Percentiles rank a stretch among this genome's conserved stretches.
These are phyloP conservation scores for Chlorociboria aeruginascens DNA, from an alignment of 495 filamentous ascomycete species.

Conservation along the genomic window DNA sequence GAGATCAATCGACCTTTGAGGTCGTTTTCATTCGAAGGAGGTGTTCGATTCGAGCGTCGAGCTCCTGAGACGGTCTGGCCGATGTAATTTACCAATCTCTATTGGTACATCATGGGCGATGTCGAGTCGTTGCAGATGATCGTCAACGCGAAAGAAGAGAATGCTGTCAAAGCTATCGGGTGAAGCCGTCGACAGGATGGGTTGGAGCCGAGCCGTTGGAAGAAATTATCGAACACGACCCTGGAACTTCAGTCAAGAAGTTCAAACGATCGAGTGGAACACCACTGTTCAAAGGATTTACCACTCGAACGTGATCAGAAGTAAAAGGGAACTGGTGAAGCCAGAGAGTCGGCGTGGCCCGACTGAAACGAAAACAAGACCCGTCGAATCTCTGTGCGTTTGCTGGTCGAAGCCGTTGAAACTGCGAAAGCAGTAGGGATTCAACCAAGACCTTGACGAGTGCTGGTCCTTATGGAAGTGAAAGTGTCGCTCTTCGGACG, in stretches of 20 bases:
- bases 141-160: constrained; percentile 1
- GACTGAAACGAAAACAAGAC: constrained; percentile 9
- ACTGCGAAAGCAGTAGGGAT: neutral
- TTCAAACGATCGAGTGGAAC: neutral
- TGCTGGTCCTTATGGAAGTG: neutral
- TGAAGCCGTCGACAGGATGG: neutral
- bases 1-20: neutral
- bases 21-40: neutral
- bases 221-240: too few species aligned
- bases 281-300: neutral
- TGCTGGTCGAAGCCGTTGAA: constrained; percentile 8
- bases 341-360: neutral
- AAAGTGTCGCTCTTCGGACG: neutral
- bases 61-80: neutral
- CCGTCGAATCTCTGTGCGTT: neutral
- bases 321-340: neutral
- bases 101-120: constrained; percentile 9
- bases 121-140: neutral
- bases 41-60: constrained; percentile 1
- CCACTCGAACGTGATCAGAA: neutral
- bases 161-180: constrained; percentile 18
- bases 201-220: constrained; percentile 1
- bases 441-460: neutral
- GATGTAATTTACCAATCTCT: neutral
- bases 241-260: too few species aligned